These are phyloP conservation scores for Plasmodium gallinaceum DNA, from an alignment of 169 alveolate species.

Conservation along the genomic window DNA sequence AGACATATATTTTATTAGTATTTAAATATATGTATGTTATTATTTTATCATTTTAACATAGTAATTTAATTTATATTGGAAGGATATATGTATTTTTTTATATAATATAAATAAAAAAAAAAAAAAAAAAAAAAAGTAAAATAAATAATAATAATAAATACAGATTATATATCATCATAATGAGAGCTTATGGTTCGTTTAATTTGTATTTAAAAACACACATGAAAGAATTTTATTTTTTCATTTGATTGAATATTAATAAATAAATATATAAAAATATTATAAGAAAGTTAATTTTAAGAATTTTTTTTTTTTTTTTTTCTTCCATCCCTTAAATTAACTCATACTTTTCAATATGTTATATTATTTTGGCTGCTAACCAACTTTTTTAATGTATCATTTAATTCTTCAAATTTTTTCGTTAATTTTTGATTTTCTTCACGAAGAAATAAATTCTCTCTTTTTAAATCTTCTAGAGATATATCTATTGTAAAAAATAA, in stretches of 20 bases:
- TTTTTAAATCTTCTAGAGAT: slow-evolving; percentile 45
- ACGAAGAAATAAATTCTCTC: slow-evolving; percentile 54
- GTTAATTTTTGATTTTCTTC: slow-evolving; percentile 61
- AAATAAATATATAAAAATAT: too few species aligned
- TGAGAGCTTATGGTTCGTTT: too few species aligned
- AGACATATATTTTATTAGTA: neutral
- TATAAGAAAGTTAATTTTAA: neutral
- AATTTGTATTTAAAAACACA: too few species aligned
- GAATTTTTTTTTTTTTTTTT: neutral
- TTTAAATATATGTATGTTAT: neutral
- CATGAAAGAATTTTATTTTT: too few species aligned
- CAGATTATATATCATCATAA: too few species aligned
- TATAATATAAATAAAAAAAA: too few species aligned
- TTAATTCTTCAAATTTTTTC: slow-evolving; percentile 51
- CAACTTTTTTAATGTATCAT: slow-evolving; percentile 56
- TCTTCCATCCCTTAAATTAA: neutral
- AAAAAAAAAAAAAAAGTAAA: too few species aligned
- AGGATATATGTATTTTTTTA: too few species aligned
- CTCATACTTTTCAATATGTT: neutral
- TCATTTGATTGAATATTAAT: too few species aligned
- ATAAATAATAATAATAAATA: too few species aligned
- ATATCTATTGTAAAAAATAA: slow-evolving; percentile 34
- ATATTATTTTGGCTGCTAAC: slow-evolving; percentile 3
- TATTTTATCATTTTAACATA: neutral
- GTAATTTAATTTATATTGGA: too few species aligned